Evolutionary conservation across 1,284 basidiomycete species (phyloP), one percentile per base, ranked within the genome.

Genomic region (Takashimella koratensis): DNA sequence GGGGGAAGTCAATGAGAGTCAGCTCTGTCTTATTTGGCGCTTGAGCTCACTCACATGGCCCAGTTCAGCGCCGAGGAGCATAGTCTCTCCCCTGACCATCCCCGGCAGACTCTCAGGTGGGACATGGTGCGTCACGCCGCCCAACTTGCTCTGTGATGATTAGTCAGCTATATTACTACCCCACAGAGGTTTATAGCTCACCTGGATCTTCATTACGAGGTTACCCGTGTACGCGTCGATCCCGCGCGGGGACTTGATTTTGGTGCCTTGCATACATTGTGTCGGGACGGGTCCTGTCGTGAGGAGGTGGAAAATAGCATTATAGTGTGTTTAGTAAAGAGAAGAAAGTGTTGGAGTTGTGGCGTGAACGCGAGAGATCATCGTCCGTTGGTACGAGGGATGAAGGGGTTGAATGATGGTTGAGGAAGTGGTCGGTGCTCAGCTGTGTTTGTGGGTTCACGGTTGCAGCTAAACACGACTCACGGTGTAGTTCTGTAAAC

Each of bases 141-240:
- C 72, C 27, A 79, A 68, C 68, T 80, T 80, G 58, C 68, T 68
- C 65, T 77, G 57, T 42, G 51, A n/a, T n/a, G n/a, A n/a, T n/a
- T n/a, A n/a, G n/a, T n/a, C n/a, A n/a, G n/a, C n/a, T n/a, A n/a
- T n/a, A n/a, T n/a, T n/a, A n/a, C n/a, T n/a, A n/a, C n/a, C 53
- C 45, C 0, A 20, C 10, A 12, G 12, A 8, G 4, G 21, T 40
- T 39, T 22, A 3, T 13, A 47, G 51, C 64, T 58, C 25, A 67
- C 65, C 39, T 66, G 64, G 41, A 68, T 66, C 64, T 68, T 67
- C 68, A 70, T 70, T 19, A 59, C 62, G 20, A 70, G 47, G 57
- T 79, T 79, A 42, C 71, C 76, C 5, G 71, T 73, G 62, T 79
- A 80, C 53, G 78, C 75, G 4, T 64, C 64, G 11, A 73, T 60